Percentiles rank a stretch among this genome's conserved stretches.
Conservation (phyloP, 768 basidiomycete species). For the Lentinula aciculospora region DNA sequence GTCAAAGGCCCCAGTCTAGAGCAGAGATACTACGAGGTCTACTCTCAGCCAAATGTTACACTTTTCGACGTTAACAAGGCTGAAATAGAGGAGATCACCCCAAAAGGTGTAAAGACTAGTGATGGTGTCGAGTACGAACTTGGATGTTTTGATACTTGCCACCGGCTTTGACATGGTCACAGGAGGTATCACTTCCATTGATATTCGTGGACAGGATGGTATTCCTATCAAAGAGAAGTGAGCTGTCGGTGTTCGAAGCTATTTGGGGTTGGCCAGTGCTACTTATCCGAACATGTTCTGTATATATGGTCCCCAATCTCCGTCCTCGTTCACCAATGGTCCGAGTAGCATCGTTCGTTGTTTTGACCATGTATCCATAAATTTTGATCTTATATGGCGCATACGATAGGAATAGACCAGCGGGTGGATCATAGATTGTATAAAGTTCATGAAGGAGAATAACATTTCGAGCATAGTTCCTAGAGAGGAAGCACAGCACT, state of each 20-base stretch:
- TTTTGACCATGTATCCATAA: not conserved
- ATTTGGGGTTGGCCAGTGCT: constrained; percentile 10
- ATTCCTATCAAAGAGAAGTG: constrained; percentile 1
- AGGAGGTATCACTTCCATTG: not conserved
- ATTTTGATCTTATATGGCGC: not conserved
- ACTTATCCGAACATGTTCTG: constrained; percentile 14
- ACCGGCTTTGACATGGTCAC: constrained; percentile 6
- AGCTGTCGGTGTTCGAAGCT: constrained; percentile 5
- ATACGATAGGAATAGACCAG: constrained; percentile 17
- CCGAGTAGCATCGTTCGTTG: constrained; percentile 8
- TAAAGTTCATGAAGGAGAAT: constrained; percentile 14
- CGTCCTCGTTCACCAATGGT: constrained; percentile 11
- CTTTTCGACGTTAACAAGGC: not conserved
- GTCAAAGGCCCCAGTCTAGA: constrained; percentile 1
- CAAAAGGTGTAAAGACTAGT: not conserved
- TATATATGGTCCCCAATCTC: constrained; percentile 12
- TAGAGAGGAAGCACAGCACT: not conserved
- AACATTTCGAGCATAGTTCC: not conserved
- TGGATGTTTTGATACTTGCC: constrained; percentile 3
- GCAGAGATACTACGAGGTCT: constrained; percentile 3
- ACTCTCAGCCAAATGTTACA: not conserved
- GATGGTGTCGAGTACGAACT: not conserved
- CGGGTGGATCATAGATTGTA: constrained; percentile 18
- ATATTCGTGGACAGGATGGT: constrained; percentile 1
- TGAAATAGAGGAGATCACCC: not conserved